Percentiles rank a stretch among this genome's conserved stretches.
These are phyloP conservation scores for Fusarium sp. DNA, from an alignment of 2,329 filamentous ascomycete genomes.

Conservation along the genomic window DNA sequence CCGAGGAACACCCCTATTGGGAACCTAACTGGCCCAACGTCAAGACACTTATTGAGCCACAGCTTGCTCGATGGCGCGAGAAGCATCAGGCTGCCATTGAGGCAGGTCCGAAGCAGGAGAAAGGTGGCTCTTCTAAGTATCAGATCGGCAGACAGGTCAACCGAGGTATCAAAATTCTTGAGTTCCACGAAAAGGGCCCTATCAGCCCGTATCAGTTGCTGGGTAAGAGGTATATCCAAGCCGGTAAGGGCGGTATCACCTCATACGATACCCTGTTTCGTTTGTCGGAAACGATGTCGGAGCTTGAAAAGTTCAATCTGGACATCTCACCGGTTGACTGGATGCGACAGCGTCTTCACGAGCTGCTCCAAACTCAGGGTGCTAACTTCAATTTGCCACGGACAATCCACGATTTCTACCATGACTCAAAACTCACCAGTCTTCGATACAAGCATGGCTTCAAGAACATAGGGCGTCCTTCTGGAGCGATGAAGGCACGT, in stretches of 20 bases:
- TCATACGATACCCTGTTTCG: conserved; percentile 69
- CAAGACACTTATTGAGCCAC: conserved; percentile 54
- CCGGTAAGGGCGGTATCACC: conserved; percentile 54
- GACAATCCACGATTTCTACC: conserved; percentile 65
- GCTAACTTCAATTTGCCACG: conserved; percentile 62
- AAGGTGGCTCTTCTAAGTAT: conserved; percentile 58
- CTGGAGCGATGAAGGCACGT: conserved; percentile 54
- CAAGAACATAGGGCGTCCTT: conserved; percentile 68
- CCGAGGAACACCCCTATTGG: conserved; percentile 65
- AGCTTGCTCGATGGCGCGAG: conserved; percentile 60
- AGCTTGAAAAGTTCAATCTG: conserved; percentile 64
- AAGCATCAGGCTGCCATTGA: conserved; percentile 56
- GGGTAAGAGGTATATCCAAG: conserved; percentile 60
- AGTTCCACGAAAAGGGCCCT: conserved; percentile 61
- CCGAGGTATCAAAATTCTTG: conserved; percentile 62
- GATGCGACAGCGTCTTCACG: conserved; percentile 67
- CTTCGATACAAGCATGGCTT: conserved; percentile 65
- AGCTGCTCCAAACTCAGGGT: conserved; percentile 58
- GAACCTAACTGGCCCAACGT: conserved; percentile 63
- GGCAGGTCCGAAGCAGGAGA: conserved; percentile 48
- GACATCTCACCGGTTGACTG: conserved; percentile 65
- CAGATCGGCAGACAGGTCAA: conserved; percentile 67
- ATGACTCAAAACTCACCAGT: conserved; percentile 62
- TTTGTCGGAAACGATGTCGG: conserved; percentile 63
- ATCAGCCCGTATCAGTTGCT: conserved; percentile 69